A percentile compares a stretch with the other conserved stretches of the same genome.
These are phyloP conservation scores for Meyerozyma sp. DNA, from an alignment of 1,139 yeast genomes.

Conservation along the genomic window DNA sequence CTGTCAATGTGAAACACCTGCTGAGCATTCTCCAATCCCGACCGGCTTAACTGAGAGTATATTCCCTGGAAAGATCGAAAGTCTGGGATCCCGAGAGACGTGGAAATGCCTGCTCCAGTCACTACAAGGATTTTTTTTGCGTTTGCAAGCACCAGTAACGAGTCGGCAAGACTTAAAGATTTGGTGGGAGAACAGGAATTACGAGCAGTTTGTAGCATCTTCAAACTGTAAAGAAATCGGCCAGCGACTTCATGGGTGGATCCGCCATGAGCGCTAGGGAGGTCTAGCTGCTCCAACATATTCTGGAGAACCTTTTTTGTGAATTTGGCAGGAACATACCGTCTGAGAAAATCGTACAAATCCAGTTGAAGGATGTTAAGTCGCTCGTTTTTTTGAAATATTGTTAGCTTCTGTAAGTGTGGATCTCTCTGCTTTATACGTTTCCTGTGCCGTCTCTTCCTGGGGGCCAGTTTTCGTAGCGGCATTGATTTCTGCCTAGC, in stretches of 20 bases:
- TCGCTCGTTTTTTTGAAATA: not conserved
- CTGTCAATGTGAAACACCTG: constrained; percentile 81
- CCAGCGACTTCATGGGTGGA: constrained; percentile 1
- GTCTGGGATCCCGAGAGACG: constrained; percentile 91
- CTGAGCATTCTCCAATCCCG: constrained; percentile 83
- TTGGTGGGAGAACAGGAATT: not conserved
- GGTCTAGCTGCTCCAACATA: not conserved
- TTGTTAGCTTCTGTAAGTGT: too few relatives aligned
- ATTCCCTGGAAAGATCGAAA: constrained; percentile 88
- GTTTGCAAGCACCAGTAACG: not conserved
- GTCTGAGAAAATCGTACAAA: not conserved
- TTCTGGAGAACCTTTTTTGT: not conserved
- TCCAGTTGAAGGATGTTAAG: not conserved
- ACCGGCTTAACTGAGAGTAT: constrained; percentile 60
- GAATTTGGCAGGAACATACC: not conserved
- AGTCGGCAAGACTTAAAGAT: not conserved
- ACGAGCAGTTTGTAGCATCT: not conserved
- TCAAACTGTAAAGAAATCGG: not conserved
- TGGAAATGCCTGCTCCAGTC: constrained; percentile 96
- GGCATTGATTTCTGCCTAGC: too few relatives aligned
- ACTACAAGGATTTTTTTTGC: constrained; percentile 61
- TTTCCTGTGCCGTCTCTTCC: too few relatives aligned
- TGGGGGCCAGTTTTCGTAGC: too few relatives aligned
- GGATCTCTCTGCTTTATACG: too few relatives aligned
- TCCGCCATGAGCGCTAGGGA: not conserved